phyloP scores from a whole-genome alignment of 768 basidiomycete species.

The Suillus occidentalis region DNA sequence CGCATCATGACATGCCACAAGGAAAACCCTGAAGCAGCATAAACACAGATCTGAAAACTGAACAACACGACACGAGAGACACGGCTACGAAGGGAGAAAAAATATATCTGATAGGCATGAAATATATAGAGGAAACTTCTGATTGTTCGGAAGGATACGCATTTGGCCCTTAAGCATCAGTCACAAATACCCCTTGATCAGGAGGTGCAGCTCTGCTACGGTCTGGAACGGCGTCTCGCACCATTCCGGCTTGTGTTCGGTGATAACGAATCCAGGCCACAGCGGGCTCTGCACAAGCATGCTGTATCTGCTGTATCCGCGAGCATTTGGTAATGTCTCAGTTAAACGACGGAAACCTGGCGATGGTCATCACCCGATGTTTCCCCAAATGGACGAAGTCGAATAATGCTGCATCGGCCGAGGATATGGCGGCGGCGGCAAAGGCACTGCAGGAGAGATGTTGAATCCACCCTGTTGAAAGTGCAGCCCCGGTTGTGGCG shows the following conservation, averaged over 20 bases:
- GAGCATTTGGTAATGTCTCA: neutral
- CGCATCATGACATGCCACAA: neutral
- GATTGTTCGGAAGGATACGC: neutral
- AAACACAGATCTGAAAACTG: neutral
- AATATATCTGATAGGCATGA: neutral
- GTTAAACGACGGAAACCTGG: neutral
- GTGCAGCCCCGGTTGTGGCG: neutral
- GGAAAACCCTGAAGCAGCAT: neutral
- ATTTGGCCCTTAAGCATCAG: neutral
- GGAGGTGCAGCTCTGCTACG: neutral
- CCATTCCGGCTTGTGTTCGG: neutral
- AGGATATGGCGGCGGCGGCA: conserved; percentile 15
- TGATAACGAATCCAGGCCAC: conserved; percentile 3
- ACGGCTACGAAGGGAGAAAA: neutral
- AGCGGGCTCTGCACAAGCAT: neutral
- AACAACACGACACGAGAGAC: neutral
- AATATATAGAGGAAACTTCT: conserved; percentile 5
- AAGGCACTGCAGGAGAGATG: conserved; percentile 12
- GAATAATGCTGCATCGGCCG: conserved; percentile 22
- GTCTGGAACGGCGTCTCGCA: neutral
- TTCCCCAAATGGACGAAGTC: conserved; percentile 24
- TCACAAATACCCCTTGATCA: neutral
- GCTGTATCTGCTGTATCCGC: conserved; percentile 2
- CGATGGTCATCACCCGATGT: conserved; percentile 20
- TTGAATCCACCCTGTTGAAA: conserved; percentile 1